Evolutionary conservation across 2,329 filamentous ascomycete genomes (phyloP), one percentile per base, ranked within the genome.

Genomic region (Aspergillus luchuensis): DNA sequence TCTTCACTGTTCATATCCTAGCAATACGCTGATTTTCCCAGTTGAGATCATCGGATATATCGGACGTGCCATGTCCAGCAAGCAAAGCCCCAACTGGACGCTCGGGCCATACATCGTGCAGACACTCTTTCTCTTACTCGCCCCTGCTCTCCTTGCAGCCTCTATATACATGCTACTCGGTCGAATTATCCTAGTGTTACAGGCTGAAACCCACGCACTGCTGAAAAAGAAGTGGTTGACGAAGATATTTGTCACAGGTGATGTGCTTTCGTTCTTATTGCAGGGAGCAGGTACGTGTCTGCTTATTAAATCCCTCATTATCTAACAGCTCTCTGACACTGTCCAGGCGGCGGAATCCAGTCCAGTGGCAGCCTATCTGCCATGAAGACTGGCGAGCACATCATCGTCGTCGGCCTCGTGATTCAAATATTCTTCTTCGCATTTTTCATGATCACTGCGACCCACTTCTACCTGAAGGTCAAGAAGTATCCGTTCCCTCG

Each of bases 401-500:
- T 88, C 56, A 81, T 89, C 33, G 70, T 87, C 2, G 81, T 66
- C 0, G 86, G 87, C 0, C 74, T 89, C 1, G 70, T 84, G 43
- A 71, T 87, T n/a, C 86, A 89, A 67, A 79, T 89, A 36, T 41
- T 84, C 49, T 80, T 84, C 58, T 87, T 89, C 58, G 79, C 77
- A n/a, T 73, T 87, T 47, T 89, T 89, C 66, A 74, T 84, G 33
- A 58, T 80, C 6, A 57, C 59, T 0, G 56, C 55, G 8, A 43
- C 53, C 4, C 33, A 51, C 4, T 66, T 66, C 17, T 59, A 66
- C 17, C 13, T 56, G 2, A 62, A 62, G 11, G 13, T 62, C 15
- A 48, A 49, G 6, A 49, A 36, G 4, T 62, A 54, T n/a, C 60
- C 57, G 1, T 57, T 61, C 15, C 56, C 61, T 2, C 19, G 58